Base-by-base conservation (phyloP, 192 early-diverging fungal genomes). In the Entophlyctis helioformis region DNA sequence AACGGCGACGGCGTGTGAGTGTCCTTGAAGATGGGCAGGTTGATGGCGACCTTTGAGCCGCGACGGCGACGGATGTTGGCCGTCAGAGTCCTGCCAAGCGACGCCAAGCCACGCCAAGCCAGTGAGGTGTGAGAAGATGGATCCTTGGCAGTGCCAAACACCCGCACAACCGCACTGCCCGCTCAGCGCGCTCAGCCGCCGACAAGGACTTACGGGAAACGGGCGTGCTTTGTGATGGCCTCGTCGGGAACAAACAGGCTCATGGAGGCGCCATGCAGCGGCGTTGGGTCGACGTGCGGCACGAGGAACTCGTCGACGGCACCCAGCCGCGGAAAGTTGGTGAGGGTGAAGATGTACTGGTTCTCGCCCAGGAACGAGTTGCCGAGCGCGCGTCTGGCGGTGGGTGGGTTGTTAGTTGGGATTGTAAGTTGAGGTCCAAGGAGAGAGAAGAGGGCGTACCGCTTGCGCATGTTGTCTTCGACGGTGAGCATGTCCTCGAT, bases 1-100 rank as follows among this genome's bases (percentile, higher is more conserved):
- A 93, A 98, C 18, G 92, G 95, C 20, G 65, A 67, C 16, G 91
- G 86, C 8, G 95, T 98, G 50, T 89, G 81, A 11, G 36, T 62
- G 53, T 98, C 95, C 51, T 85, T 84, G 69, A 86, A 96, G 4
- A 98, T 83, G 1, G 95, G 92, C 69, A 92, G 71, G 53, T 98
- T 96, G 65, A 98, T 98, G 22, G 78, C 69, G 5, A 98, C 92
- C 66, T 98, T 98, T 23, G 84, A 64, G 23, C 84, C 90, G 15
- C 95, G 84, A 27, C 95, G 86, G 56, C 82, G 64, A 35, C 90
- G 81, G 54, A 98, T 98, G 62, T 98, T 98, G 25, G 76, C 78
- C 0, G 92, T 88, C 39, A 98, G 76, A 15, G 92, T 95, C 54
- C 67, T 69, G 41, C 2, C 24, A 18, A 28, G 26, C 19, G 28